These are phyloP conservation scores for Pseudofabraea citricarpa DNA, from an alignment of 2,329 filamentous ascomycete genomes.

Conservation along the genomic window DNA sequence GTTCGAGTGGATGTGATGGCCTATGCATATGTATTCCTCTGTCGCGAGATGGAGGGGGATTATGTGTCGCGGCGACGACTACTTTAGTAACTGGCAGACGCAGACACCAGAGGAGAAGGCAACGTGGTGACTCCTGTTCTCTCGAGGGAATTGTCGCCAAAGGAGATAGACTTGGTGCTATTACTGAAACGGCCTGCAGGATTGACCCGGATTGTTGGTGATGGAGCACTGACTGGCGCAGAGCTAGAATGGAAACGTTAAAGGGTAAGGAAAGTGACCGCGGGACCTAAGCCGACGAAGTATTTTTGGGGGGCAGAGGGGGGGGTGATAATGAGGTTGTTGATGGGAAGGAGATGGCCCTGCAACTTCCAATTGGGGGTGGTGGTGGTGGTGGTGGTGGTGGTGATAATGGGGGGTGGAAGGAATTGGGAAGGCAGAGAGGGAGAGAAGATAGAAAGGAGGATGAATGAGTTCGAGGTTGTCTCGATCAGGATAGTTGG, in stretches of 20 bases:
- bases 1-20: neutral
- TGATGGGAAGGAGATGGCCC: no score
- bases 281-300: neutral
- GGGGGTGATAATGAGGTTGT: no score
- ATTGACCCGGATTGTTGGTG: neutral
- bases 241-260: neutral
- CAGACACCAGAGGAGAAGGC: neutral
- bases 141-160: neutral
- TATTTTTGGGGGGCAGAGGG: no score
- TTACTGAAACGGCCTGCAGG: neutral
- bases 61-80: neutral
- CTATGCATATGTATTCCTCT: neutral
- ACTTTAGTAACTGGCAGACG: neutral
- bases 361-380: no score
- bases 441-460: no score
- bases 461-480: no score
- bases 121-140: neutral
- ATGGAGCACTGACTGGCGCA: constrained; percentile 1
- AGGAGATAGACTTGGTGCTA: neutral
- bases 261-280: neutral
- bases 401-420: no score
- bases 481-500: no score
- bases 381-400: no score
- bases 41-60: no score
- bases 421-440: no score